These are phyloP conservation scores for Eimeria falciformis DNA, from an alignment of 169 alveolate species.

Conservation along the genomic window DNA sequence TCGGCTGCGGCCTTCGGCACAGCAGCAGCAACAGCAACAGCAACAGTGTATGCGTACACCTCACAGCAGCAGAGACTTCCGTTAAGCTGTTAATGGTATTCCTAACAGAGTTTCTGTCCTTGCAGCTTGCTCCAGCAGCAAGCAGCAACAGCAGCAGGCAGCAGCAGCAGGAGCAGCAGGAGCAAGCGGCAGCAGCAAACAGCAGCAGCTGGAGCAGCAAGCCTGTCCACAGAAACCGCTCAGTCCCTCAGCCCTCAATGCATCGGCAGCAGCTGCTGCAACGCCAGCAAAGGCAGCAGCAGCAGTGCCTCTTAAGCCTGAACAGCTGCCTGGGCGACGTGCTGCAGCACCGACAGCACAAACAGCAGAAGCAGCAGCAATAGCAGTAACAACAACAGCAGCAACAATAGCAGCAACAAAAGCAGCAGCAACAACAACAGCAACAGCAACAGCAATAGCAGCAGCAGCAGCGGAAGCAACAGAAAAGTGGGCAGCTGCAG, in stretches of 20 bases:
- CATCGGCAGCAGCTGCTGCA: neutral
- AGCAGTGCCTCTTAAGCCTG: neutral
- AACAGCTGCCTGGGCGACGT: neutral
- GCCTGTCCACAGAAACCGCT: too few species aligned
- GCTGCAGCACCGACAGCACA: slow-evolving; percentile 17
- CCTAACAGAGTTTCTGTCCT: too few species aligned
- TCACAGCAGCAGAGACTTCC: too few species aligned
- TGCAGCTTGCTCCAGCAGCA: too few species aligned
- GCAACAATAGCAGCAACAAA: slow-evolving; percentile 1
- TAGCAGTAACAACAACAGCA: neutral
- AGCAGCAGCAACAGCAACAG: too few species aligned
- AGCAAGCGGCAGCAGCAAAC: too few species aligned
- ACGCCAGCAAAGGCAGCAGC: neutral
- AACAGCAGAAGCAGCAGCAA: neutral
- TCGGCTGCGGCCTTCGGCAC: too few species aligned
- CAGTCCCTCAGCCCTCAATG: neutral
- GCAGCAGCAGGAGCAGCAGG: too few species aligned
- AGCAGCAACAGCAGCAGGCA: too few species aligned
- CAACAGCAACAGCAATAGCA: neutral
- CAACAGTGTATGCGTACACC: too few species aligned
- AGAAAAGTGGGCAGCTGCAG: neutral
- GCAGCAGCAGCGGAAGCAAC: neutral
- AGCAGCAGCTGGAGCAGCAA: too few species aligned
- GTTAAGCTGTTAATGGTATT: too few species aligned
- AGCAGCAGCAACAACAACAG: neutral